Percentiles rank a stretch among this genome's conserved stretches.
phyloP scores from a whole-genome alignment of 495 filamentous ascomycete species.

The Oleoguttula mirabilis region DNA sequence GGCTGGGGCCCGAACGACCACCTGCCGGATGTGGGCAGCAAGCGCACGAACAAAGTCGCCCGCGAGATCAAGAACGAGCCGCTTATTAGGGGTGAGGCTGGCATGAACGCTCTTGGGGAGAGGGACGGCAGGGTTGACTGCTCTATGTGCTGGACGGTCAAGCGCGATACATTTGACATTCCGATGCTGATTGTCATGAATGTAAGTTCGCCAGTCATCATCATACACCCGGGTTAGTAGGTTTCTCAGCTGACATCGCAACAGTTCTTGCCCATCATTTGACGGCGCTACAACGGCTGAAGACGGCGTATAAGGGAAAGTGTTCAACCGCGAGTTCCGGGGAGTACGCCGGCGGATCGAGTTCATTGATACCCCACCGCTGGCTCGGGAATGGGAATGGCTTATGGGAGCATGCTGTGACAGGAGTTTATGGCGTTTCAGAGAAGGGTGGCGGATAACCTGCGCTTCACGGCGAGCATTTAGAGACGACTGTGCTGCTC shows the following conservation, averaged over 20 bases:
- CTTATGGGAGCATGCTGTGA: no score
- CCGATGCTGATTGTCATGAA: slow-evolving; percentile 97
- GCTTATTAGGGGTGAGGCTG: slow-evolving; percentile 59
- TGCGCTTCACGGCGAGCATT: no score
- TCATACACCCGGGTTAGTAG: slow-evolving; percentile 6
- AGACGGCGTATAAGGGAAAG: no score
- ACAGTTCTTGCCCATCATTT: slow-evolving; percentile 1
- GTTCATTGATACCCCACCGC: no score
- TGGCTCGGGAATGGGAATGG: no score
- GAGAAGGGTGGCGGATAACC: no score
- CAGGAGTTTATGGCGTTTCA: no score
- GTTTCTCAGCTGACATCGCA: slow-evolving; percentile 2
- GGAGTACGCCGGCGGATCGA: no score
- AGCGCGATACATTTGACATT: slow-evolving; percentile 94
- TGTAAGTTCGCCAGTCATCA: no score
- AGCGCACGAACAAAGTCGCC: slow-evolving; percentile 7
- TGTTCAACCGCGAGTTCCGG: not conserved
- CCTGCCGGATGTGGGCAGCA: slow-evolving; percentile 10
- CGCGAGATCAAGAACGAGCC: slow-evolving; percentile 3
- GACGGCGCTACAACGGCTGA: no score
- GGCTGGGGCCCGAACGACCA: slow-evolving; percentile 26
- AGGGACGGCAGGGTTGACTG: slow-evolving; percentile 89
- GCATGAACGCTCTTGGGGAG: slow-evolving; percentile 59
- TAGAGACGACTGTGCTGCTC: no score
- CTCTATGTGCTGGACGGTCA: slow-evolving; percentile 91